Base-by-base conservation (phyloP, 2,329 filamentous ascomycete genomes). In the Talaromyces amestolkiae region DNA sequence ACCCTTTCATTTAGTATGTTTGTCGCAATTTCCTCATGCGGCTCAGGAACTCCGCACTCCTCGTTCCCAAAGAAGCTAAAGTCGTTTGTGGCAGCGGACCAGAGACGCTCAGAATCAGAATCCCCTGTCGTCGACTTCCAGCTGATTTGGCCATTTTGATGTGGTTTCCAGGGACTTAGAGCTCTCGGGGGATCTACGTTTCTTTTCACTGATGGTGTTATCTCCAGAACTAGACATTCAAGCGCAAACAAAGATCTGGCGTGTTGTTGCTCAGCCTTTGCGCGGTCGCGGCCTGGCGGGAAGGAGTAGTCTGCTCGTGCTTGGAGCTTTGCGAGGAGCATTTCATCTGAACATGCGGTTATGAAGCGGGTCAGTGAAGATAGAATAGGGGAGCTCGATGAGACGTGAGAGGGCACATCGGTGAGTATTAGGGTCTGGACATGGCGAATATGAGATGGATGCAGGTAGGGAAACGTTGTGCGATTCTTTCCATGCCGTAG, bases 1-100 rank as follows among this genome's bases (percentile, higher is more conserved):
- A 80, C 77, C 69, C 82, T 83, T 45, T 80, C 77, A 43, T 80
- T 81, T 31, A 77, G 67, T 6, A 70, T 70, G 62, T 78, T 79
- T 2, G 77, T 77, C 6, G 77, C 76, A 37, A 83, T 81, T 61
- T 77, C 73, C 27, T 77, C 76, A 15, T 82, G 82, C 7, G 58
- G 45, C 35, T 67, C 65, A 15, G 65, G 65, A 15, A 84, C 77
- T 11, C 82, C 77, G 66, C 84, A 85, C 69, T 87, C 85, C 56
- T 84, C 84, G 45, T 86, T 84, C 0, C 79, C 82, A 65, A 89
- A 89, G 74, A 87, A 87, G 33, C 84, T 86, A 68, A 88, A 89
- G 70, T 89, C 86, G 61, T 84, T 79, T 64, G 81, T 78, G 3
- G 86, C 85, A 9, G 86, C 86, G 59, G 82, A 79, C 86, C 86